Percentiles rank a stretch among this genome's conserved stretches.
phyloP scores from a whole-genome alignment of 805 yeast species.

The Starmera dryadoides region DNA sequence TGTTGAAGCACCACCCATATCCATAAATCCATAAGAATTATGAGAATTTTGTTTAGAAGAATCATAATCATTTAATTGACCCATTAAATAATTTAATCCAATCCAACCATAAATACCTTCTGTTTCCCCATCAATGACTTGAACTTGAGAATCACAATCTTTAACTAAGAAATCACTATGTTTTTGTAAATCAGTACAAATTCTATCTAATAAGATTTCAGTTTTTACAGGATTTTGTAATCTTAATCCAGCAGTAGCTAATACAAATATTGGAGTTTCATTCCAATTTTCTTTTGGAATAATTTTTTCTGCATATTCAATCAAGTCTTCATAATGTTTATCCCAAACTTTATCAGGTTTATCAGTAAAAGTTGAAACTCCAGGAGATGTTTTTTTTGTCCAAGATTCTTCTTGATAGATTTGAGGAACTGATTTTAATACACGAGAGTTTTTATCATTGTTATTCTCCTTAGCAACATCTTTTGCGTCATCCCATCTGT shows the following conservation, averaged over 20 bases:
- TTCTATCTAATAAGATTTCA: slow-evolving; percentile 42
- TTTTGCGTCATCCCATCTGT: slow-evolving; percentile 62
- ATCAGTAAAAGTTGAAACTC: slow-evolving; percentile 64
- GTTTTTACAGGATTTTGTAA: slow-evolving; percentile 52
- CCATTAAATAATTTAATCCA: slow-evolving; percentile 77
- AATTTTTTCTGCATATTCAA: slow-evolving; percentile 60
- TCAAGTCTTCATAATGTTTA: slow-evolving; percentile 57
- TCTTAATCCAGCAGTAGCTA: slow-evolving; percentile 97
- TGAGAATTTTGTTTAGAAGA: slow-evolving; percentile 25
- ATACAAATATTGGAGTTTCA: slow-evolving; percentile 80
- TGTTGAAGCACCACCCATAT: slow-evolving; percentile 99
- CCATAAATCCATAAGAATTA: slow-evolving; percentile 87
- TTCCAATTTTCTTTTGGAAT: slow-evolving; percentile 56
- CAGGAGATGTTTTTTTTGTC: slow-evolving; percentile 73
- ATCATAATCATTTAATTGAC: slow-evolving; percentile 47
- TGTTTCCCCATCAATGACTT: slow-evolving; percentile 87
- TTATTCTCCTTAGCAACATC: slow-evolving; percentile 23
- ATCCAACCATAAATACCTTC: slow-evolving; percentile 98
- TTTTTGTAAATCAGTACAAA: slow-evolving; percentile 50
- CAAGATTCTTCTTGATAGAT: slow-evolving; percentile 59
- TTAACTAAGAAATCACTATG: slow-evolving; percentile 47
- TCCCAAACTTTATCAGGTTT: slow-evolving; percentile 55
- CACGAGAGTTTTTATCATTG: slow-evolving; percentile 19
- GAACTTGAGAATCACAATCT: slow-evolving; percentile 64
- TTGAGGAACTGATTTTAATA: slow-evolving; percentile 56